phyloP scores from a whole-genome alignment of 2,329 filamentous ascomycete genomes.

The Cladorrhinum sp. region DNA sequence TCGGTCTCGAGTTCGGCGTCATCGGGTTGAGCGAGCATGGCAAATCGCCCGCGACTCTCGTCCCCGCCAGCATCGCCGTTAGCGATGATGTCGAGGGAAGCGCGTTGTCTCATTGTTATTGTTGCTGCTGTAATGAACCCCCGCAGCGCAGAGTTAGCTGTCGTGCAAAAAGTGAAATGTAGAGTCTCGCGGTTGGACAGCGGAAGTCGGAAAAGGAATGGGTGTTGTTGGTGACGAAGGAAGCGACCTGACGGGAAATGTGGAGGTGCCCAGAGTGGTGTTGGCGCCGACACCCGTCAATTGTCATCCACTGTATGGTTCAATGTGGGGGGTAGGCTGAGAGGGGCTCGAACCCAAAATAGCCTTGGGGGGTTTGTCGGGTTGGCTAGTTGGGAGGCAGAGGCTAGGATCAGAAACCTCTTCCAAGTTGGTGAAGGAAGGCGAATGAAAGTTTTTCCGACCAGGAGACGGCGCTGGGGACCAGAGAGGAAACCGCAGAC shows the following conservation, averaged over 20 bases:
- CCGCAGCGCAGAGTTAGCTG: constrained; percentile 16
- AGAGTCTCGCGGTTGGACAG: not conserved
- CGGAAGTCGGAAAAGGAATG: not conserved
- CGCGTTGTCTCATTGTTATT: constrained; percentile 23
- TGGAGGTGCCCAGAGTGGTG: constrained; percentile 17
- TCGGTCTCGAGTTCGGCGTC: constrained; percentile 24
- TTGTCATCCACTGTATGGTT: constrained; percentile 17
- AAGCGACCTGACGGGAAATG: constrained; percentile 17
- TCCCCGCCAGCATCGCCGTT: constrained; percentile 11
- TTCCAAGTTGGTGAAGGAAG: not conserved
- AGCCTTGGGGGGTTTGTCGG: constrained; percentile 12
- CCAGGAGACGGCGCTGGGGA: not conserved
- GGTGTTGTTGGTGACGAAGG: constrained; percentile 4
- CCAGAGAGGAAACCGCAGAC: not conserved
- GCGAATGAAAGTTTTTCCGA: no score
- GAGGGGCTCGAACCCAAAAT: constrained; percentile 22
- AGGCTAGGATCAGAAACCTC: not conserved
- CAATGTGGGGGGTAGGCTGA: constrained; percentile 16
- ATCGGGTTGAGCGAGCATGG: constrained; percentile 14
- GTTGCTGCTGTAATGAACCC: constrained; percentile 4
- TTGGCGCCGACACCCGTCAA: constrained; percentile 21
- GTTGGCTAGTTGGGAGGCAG: not conserved
- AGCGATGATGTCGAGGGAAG: constrained; percentile 24
- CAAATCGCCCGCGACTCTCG: not conserved
- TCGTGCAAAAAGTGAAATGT: not conserved